Percentiles rank a stretch among this genome's conserved stretches.
phyloP scores from a whole-genome alignment of 768 basidiomycete genomes.

The Hortiboletus campestris region DNA sequence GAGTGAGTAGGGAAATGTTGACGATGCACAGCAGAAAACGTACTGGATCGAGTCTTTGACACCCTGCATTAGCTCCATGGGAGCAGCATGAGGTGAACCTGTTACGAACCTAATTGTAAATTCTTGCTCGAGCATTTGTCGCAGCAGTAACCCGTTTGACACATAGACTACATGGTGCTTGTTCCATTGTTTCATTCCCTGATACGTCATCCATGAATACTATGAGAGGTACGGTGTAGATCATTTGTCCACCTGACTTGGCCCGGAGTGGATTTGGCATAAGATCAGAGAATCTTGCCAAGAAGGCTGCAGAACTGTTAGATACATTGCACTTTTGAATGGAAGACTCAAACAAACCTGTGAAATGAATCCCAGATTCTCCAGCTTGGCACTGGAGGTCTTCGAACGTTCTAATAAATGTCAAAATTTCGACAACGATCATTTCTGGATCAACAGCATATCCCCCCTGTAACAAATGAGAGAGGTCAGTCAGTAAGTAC shows the following conservation, averaged over 20 bases:
- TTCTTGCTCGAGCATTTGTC: slow-evolving; percentile 32
- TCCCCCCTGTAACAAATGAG: slow-evolving; percentile 1
- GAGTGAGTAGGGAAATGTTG: too few species aligned
- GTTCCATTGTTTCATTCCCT: slow-evolving; percentile 40
- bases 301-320: slow-evolving; percentile 1
- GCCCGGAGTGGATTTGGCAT: slow-evolving; percentile 24
- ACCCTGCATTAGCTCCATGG: slow-evolving; percentile 32
- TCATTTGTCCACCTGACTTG: slow-evolving; percentile 19
- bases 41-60: slow-evolving; percentile 29
- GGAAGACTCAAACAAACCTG: neutral
- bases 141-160: slow-evolving; percentile 31
- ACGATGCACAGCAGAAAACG: too few species aligned
- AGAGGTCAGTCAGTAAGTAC: neutral
- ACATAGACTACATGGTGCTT: slow-evolving; percentile 35
- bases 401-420: slow-evolving; percentile 9
- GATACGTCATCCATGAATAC: slow-evolving; percentile 38
- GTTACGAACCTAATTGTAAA: slow-evolving; percentile 29
- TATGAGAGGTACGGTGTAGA: slow-evolving; percentile 24
- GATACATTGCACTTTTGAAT: neutral
- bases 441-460: slow-evolving; percentile 6
- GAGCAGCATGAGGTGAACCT: slow-evolving; percentile 34
- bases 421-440: neutral
- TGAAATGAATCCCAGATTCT: slow-evolving; percentile 1
- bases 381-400: slow-evolving; percentile 8
- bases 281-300: neutral